Percentiles rank a stretch among this genome's conserved stretches.
Evolutionary conservation across 2,329 filamentous ascomycete species (phyloP).

Genomic region (Pestalotiopsis sp.): DNA sequence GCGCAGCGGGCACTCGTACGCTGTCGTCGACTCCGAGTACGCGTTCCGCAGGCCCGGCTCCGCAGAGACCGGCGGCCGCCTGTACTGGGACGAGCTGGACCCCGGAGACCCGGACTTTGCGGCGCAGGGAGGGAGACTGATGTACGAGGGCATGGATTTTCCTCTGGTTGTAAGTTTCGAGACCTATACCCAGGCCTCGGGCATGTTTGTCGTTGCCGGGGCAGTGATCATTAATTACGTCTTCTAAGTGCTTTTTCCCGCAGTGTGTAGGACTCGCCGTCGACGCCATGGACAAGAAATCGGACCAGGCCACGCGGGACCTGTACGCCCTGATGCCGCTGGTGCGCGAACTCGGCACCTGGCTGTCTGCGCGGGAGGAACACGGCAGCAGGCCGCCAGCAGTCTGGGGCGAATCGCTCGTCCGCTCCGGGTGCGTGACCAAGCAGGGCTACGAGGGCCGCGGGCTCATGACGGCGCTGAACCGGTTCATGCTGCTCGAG

Average conservation of each 20-base stretch:
- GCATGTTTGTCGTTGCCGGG: too few species aligned
- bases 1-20: background rate
- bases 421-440: constrained; percentile 22
- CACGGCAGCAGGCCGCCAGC: constrained; percentile 19
- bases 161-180: constrained; percentile 18
- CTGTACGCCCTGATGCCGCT: constrained; percentile 18
- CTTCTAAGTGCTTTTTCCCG: background rate
- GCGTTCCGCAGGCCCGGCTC: background rate
- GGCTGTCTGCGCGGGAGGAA: constrained; percentile 17
- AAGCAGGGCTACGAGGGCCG: constrained; percentile 20
- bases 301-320: constrained; percentile 13
- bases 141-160: constrained; percentile 25
- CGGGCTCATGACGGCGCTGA: constrained; percentile 24
- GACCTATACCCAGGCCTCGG: too few species aligned
- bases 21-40: constrained; percentile 5
- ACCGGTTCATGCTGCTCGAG: constrained; percentile 26
- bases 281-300: constrained; percentile 21
- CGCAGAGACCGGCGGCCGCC: constrained; percentile 15
- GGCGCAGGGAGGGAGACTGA: constrained; percentile 15
- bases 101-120: constrained; percentile 21
- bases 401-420: constrained; percentile 20
- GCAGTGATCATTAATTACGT: background rate
- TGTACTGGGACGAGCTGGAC: constrained; percentile 27
- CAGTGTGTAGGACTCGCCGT: constrained; percentile 20
- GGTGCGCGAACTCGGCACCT: constrained; percentile 10